A percentile compares a stretch with the other conserved stretches of the same genome.
Conservation (phyloP, 2,329 filamentous ascomycete genomes). For the Sporothrix dimorphospora region DNA sequence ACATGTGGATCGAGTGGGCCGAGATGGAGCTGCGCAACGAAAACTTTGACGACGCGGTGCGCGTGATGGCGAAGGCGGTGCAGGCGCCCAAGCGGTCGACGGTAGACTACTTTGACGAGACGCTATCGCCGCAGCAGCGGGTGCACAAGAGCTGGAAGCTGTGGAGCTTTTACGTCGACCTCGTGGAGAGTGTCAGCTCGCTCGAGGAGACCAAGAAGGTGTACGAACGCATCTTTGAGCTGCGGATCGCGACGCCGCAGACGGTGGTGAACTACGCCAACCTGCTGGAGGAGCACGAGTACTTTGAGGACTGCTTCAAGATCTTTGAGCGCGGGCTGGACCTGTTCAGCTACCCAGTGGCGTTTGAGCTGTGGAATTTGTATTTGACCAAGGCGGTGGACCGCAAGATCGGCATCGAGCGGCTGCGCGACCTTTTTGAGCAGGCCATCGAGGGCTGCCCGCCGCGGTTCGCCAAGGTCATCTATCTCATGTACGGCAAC, state of each 20-base stretch:
- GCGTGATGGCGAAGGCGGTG: conserved; percentile 95
- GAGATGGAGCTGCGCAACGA: conserved; percentile 96
- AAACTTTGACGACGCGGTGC: conserved; percentile 91
- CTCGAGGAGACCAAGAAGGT: conserved; percentile 91
- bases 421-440: conserved; percentile 92
- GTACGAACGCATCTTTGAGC: conserved; percentile 96
- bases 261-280: conserved; percentile 99
- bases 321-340: conserved; percentile 94
- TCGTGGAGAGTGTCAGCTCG: conserved; percentile 91
- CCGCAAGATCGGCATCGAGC: conserved; percentile 92
- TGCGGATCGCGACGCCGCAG: conserved; percentile 95
- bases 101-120: conserved; percentile 99
- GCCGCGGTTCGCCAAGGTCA: conserved; percentile 90
- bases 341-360: conserved; percentile 97
- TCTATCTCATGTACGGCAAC: conserved; percentile 98
- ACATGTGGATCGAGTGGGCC: conserved; percentile 99
- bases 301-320: conserved; percentile 98
- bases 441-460: conserved; percentile 95
- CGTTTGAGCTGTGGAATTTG: conserved; percentile 97
- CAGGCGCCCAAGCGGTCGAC: conserved; percentile 97
- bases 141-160: conserved; percentile 99
- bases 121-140: conserved; percentile 87
- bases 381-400: conserved; percentile 98
- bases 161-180: conserved; percentile 98
- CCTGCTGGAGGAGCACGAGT: conserved; percentile 88